Percentiles rank a stretch among this genome's conserved stretches.
These are phyloP conservation scores for Gypsophila paniculata DNA, from an alignment of 179 eudicot species.

Conservation along the genomic window DNA sequence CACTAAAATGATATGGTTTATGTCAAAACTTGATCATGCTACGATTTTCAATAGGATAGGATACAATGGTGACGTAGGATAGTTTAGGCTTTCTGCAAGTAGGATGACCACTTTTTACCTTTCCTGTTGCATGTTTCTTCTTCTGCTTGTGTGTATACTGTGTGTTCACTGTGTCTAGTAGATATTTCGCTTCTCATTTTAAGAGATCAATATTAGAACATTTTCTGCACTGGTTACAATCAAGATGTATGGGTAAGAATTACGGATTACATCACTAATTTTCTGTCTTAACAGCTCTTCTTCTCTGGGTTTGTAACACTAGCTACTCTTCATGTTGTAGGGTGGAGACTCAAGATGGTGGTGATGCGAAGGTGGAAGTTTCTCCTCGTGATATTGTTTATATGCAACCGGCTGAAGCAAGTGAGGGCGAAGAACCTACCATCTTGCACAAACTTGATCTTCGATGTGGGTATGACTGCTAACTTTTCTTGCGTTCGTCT, in stretches of 20 bases:
- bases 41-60: not conserved
- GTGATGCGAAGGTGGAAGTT: constrained; percentile 92
- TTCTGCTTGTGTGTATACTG: not conserved
- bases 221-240: no score
- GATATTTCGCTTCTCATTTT: no score
- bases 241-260: not conserved
- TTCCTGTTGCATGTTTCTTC: constrained; percentile 2
- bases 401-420: constrained; percentile 77
- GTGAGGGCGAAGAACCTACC: constrained; percentile 57
- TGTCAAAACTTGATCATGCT: not conserved
- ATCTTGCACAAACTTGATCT: constrained; percentile 86
- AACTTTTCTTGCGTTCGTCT: not conserved
- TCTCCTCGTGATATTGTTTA: constrained; percentile 94
- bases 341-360: constrained; percentile 99
- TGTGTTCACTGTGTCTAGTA: no score
- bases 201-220: no score
- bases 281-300: constrained; percentile 1
- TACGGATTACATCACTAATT: not conserved
- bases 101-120: not conserved
- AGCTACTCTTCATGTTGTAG: constrained; percentile 26
- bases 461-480: constrained; percentile 76
- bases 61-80: not conserved
- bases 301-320: not conserved
- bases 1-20: not conserved
- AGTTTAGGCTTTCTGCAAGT: constrained; percentile 6